Conservation (phyloP, 345 rosid genomes). For the Citrus unshiu region DNA sequence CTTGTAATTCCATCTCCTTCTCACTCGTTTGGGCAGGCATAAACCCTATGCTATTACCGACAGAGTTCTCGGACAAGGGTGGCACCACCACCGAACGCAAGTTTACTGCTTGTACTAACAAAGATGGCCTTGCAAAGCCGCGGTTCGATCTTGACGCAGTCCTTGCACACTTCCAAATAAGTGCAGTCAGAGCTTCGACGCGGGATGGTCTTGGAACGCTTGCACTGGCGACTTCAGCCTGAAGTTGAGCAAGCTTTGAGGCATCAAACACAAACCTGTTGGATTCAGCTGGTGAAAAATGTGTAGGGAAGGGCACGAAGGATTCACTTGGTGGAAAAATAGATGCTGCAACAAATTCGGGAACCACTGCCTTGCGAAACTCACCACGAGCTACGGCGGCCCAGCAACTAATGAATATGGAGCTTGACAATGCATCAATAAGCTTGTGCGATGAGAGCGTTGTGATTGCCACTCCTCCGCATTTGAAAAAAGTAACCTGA, state of each 20-base stretch:
- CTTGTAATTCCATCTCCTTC: constrained; percentile 22
- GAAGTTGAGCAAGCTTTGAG: constrained; percentile 20
- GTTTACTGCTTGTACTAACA: constrained; percentile 5
- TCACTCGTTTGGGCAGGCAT: constrained; percentile 24
- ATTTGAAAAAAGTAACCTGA: background rate
- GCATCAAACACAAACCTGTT: constrained; percentile 21
- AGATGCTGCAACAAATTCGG: too few relatives aligned
- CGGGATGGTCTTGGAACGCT: constrained; percentile 19
- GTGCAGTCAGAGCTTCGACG: constrained; percentile 27
- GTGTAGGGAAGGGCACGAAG: background rate
- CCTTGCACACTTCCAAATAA: constrained; percentile 22
- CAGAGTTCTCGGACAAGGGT: background rate
- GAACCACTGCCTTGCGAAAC: too few relatives aligned
- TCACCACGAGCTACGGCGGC: too few relatives aligned
- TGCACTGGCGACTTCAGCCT: constrained; percentile 13
- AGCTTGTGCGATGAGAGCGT: too few relatives aligned
- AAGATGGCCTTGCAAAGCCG: background rate
- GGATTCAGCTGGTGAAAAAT: background rate
- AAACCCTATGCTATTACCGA: constrained; percentile 5
- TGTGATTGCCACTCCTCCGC: background rate
- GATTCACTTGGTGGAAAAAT: too few relatives aligned
- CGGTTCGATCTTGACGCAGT: constrained; percentile 3
- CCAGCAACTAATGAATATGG: too few relatives aligned
- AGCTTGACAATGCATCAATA: too few relatives aligned
- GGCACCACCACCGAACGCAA: background rate